Conservation (phyloP, 1,139 yeast genomes). For the Saccharomycopsis hybrid region DNA sequence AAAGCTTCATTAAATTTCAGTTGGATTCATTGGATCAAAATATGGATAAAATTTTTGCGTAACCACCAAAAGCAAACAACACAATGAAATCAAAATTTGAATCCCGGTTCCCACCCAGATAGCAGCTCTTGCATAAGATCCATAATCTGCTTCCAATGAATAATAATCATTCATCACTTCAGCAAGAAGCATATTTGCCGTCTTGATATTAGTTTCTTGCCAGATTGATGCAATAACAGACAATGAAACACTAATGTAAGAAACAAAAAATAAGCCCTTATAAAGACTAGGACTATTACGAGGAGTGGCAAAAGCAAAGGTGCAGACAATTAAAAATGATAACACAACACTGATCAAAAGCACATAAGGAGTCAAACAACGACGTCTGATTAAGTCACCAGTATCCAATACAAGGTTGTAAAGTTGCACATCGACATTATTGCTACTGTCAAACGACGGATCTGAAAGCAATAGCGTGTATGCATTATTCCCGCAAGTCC, state of each 20-base stretch:
- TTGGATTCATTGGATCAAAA: too few species aligned
- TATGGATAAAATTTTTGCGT: too few species aligned
- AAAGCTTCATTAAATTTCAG: too few species aligned
- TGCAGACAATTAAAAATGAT: slow-evolving; percentile 11
- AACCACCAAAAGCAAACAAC: slow-evolving; percentile 12
- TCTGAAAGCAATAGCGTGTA: slow-evolving; percentile 8
- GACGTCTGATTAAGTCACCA: slow-evolving; percentile 13
- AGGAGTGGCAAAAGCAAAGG: slow-evolving; percentile 17
- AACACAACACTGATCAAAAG: slow-evolving; percentile 16
- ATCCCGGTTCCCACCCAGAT: slow-evolving; percentile 20
- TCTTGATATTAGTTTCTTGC: slow-evolving; percentile 21
- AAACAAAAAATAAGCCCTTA: slow-evolving; percentile 10
- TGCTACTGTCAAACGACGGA: slow-evolving; percentile 6
- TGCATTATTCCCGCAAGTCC: slow-evolving; percentile 18
- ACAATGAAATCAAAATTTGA: slow-evolving; percentile 17
- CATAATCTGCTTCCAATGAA: slow-evolving; percentile 9
- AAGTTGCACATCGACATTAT: slow-evolving; percentile 9
- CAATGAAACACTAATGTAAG: slow-evolving; percentile 16
- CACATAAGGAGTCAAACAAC: slow-evolving; percentile 20
- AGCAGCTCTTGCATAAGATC: slow-evolving; percentile 15
- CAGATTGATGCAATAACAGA: slow-evolving; percentile 20
- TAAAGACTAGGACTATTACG: slow-evolving; percentile 5
- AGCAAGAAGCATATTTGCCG: slow-evolving; percentile 15
- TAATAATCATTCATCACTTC: slow-evolving; percentile 16
- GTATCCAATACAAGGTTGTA: slow-evolving; percentile 17